Evolutionary conservation across 257 asterid species (phyloP).

Genomic region (Knoxia roxburghii): DNA sequence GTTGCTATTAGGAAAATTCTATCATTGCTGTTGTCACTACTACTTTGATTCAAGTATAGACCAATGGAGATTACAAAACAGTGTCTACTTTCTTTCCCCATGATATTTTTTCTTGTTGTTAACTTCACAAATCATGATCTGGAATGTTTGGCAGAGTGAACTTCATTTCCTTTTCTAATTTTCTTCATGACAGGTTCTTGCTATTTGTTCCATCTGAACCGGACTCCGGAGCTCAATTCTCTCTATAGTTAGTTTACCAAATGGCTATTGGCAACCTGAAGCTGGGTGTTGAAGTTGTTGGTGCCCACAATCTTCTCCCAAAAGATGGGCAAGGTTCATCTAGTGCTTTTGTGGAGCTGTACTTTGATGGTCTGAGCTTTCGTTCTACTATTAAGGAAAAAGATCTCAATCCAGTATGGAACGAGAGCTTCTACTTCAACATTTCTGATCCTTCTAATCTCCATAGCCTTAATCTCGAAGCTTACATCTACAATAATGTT

Average conservation of each 20-base stretch:
- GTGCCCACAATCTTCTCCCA: constrained; percentile 81
- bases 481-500: constrained; percentile 50
- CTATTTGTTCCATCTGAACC: constrained; percentile 14
- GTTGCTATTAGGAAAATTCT: background rate
- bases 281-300: constrained; percentile 71
- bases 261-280: constrained; percentile 62
- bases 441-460: constrained; percentile 66
- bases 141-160: background rate
- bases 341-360: constrained; percentile 68
- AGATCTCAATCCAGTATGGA: constrained; percentile 83
- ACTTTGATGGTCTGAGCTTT: constrained; percentile 65
- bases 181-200: constrained; percentile 19
- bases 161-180: background rate
- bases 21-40: background rate
- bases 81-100: background rate
- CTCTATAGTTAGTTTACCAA: constrained; percentile 9
- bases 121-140: background rate
- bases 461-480: constrained; percentile 54
- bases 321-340: constrained; percentile 95
- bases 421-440: constrained; percentile 78
- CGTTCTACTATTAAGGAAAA: constrained; percentile 74
- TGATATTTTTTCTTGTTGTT: background rate
- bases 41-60: background rate
- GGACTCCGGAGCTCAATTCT: constrained; percentile 9
- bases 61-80: background rate